Percentiles rank a stretch among this genome's conserved stretches.
Conservation (phyloP, 441 rosid species). For the Metrosideros polymorpha region DNA sequence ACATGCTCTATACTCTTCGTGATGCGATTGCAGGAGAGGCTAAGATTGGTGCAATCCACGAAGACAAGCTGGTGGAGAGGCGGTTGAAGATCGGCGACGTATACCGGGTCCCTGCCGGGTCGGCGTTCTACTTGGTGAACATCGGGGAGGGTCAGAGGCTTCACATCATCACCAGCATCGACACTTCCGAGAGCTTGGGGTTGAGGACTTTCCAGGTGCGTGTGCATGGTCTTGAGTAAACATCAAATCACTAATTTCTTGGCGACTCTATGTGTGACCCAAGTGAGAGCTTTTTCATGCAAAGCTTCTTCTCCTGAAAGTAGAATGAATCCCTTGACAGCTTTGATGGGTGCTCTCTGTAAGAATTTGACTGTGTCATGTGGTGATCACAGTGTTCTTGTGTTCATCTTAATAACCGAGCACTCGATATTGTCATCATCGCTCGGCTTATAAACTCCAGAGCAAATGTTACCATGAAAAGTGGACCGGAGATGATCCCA, state of each 20-base stretch:
- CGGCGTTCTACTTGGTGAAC: slow-evolving; percentile 74
- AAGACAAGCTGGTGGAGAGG: slow-evolving; percentile 47
- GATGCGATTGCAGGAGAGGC: slow-evolving; percentile 62
- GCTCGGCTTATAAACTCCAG: neutral
- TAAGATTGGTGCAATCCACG: slow-evolving; percentile 54
- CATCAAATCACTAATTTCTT: neutral
- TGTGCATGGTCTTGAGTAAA: neutral
- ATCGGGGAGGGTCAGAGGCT: slow-evolving; percentile 56
- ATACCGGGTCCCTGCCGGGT: slow-evolving; percentile 62
- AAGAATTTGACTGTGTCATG: neutral
- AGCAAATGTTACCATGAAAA: neutral
- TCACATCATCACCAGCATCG: slow-evolving; percentile 63
- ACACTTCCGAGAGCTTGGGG: slow-evolving; percentile 58
- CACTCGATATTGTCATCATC: neutral
- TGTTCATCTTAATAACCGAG: neutral
- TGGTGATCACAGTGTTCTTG: neutral
- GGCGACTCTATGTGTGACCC: neutral
- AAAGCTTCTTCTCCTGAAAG: neutral
- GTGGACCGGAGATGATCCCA: neutral
- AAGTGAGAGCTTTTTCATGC: neutral
- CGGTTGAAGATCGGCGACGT: slow-evolving; percentile 54
- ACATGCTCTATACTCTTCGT: neutral
- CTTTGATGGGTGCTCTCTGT: neutral
- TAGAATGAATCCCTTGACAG: neutral
- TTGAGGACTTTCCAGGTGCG: slow-evolving; percentile 47